These are phyloP conservation scores for Cryphonectria parasitica DNA, from an alignment of 2,329 filamentous ascomycete genomes.

Conservation along the genomic window DNA sequence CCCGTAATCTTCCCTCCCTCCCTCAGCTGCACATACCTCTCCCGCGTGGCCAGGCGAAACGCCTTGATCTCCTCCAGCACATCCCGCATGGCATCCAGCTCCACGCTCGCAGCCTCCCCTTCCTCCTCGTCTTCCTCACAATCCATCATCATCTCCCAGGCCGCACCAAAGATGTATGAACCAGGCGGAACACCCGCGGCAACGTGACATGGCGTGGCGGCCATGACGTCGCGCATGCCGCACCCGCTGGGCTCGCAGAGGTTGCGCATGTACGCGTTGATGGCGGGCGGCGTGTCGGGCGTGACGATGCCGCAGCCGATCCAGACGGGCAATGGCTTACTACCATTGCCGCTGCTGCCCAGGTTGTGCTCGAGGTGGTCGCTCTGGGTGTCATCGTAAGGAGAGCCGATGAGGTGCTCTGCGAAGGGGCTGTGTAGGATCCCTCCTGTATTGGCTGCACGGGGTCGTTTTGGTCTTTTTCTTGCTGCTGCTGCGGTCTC, in stretches of 20 bases:
- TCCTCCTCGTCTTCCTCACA: not conserved
- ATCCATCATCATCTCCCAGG: constrained; percentile 55
- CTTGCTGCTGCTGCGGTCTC: not conserved
- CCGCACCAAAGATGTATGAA: constrained; percentile 52
- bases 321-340: constrained; percentile 48
- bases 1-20: constrained; percentile 20
- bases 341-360: constrained; percentile 36
- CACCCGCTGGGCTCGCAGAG: constrained; percentile 43
- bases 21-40: constrained; percentile 33
- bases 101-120: constrained; percentile 35
- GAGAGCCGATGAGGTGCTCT: constrained; percentile 2
- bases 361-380: constrained; percentile 32
- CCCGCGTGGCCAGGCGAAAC: constrained; percentile 42
- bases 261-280: constrained; percentile 54
- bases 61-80: constrained; percentile 47
- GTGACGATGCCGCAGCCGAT: constrained; percentile 44
- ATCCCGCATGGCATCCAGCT: constrained; percentile 46
- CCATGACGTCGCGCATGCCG: constrained; percentile 41
- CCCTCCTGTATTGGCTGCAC: not conserved
- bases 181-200: constrained; percentile 52
- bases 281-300: constrained; percentile 39
- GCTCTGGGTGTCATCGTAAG: not conserved
- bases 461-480: not conserved
- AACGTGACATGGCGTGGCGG: constrained; percentile 54
- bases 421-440: not conserved